Percentiles rank a stretch among this genome's conserved stretches.
Evolutionary conservation across 805 yeast species (phyloP).

Genomic region (Metschnikowia reukaufii): DNA sequence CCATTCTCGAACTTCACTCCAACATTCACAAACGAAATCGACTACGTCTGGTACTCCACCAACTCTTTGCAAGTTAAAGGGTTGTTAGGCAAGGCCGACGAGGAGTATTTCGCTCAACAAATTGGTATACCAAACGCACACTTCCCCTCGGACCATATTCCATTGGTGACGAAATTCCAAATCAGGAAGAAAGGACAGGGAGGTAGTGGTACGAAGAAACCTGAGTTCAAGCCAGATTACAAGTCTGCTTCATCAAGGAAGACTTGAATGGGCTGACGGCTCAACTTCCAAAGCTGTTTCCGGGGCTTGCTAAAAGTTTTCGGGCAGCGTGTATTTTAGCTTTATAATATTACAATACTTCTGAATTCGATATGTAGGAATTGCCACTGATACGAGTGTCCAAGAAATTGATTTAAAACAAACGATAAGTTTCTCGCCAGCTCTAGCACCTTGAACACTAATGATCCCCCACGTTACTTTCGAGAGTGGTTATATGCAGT

Average conservation of each 20-base stretch:
- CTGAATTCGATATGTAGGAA: background rate
- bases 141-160: constrained; percentile 92
- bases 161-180: constrained; percentile 77
- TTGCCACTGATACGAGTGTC: too few relatives aligned
- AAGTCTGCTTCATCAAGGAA: constrained; percentile 43
- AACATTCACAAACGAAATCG: constrained; percentile 87
- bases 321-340: constrained; percentile 19
- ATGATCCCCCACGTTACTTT: background rate
- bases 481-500: background rate
- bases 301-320: background rate
- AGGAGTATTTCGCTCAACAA: constrained; percentile 67
- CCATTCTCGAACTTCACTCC: constrained; percentile 96
- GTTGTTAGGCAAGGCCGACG: constrained; percentile 79
- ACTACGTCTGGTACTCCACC: constrained; percentile 93
- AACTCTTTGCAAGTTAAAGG: constrained; percentile 80
- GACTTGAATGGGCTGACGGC: constrained; percentile 24
- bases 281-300: constrained; percentile 1
- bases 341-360: constrained; percentile 9
- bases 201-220: constrained; percentile 27
- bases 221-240: constrained; percentile 47
- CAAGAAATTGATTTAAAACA: too few relatives aligned
- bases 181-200: constrained; percentile 49
- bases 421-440: too few relatives aligned
- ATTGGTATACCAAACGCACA: constrained; percentile 94
- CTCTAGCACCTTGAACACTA: too few relatives aligned